phyloP scores from a whole-genome alignment of 768 basidiomycete species.

The Mycena sanguinolenta region DNA sequence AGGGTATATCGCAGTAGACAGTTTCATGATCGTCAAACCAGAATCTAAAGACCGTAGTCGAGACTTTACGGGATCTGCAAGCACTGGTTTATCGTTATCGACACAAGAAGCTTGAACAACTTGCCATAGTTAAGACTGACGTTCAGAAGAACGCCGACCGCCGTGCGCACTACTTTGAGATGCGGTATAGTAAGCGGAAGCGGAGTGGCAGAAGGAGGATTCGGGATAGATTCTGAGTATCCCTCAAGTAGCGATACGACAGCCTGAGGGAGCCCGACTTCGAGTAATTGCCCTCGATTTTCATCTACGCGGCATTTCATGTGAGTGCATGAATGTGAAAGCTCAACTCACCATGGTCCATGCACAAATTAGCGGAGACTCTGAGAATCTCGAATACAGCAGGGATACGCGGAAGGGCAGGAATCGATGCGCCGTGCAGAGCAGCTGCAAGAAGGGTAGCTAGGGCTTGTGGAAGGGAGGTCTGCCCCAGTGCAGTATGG shows the following conservation, averaged over 20 bases:
- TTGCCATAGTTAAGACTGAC: slow-evolving; percentile 82
- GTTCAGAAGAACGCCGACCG: slow-evolving; percentile 85
- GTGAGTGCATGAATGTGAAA: background rate
- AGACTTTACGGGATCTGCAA: slow-evolving; percentile 76
- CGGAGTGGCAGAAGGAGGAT: slow-evolving; percentile 52
- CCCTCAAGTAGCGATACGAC: slow-evolving; percentile 77
- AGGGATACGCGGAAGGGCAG: slow-evolving; percentile 59
- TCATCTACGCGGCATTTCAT: slow-evolving; percentile 63
- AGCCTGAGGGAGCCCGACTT: slow-evolving; percentile 77
- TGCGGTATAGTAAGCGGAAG: slow-evolving; percentile 70
- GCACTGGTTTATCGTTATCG: slow-evolving; percentile 15
- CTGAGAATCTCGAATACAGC: slow-evolving; percentile 79
- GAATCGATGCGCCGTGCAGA: slow-evolving; percentile 62
- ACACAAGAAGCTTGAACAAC: slow-evolving; percentile 36
- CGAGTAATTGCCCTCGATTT: slow-evolving; percentile 79
- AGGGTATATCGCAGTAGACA: slow-evolving; percentile 81
- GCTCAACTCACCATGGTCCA: slow-evolving; percentile 80
- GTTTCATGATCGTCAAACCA: slow-evolving; percentile 74
- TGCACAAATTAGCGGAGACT: slow-evolving; percentile 86
- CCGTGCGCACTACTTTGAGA: slow-evolving; percentile 80
- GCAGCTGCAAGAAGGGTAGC: slow-evolving; percentile 71
- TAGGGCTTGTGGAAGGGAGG: slow-evolving; percentile 74
- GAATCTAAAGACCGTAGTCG: slow-evolving; percentile 79
- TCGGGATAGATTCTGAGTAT: slow-evolving; percentile 66
- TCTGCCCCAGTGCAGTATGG: slow-evolving; percentile 76